Base-by-base conservation (phyloP, 768 basidiomycete genomes). In the Mycena floridula region DNA sequence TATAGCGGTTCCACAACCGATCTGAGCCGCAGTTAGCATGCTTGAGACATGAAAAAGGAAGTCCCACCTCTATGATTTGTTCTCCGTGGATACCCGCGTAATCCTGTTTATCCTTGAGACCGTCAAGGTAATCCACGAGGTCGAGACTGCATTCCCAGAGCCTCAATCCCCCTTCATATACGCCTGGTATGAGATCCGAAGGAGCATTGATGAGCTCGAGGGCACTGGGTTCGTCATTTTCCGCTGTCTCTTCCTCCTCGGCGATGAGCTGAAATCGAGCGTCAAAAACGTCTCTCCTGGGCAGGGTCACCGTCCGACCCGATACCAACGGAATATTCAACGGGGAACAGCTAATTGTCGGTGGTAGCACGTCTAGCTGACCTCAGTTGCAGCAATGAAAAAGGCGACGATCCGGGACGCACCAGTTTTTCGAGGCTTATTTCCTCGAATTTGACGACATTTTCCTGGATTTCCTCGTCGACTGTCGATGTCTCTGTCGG, bases 61-160 rank as follows among this genome's bases (percentile, higher is more conserved):
- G 41, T n/a, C 73, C 25, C 48, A 88, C 93, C 78, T 94, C 94
- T 9, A 94, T 56, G 8, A 89, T 62, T 13, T 72, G 70, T 53
- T 73, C 77, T 1, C 83, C 85, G 25, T 52, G 43, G n/a, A n/a
- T n/a, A n/a, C n/a, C n/a, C n/a, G n/a, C n/a, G 36, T 65, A 55
- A 26, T 55, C 57, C 23, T 53, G 38, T 4, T 46, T 42, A 23
- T 53, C 53, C 16, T 56, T 54, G 37, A 70, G 48, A 18, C 61
- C 54, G 44, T 72, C 66, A 11, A 89, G 66, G 52, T 82, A 85
- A 25, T 77, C 71, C 0, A 87, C 88, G 2, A 98, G 70, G 60
- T 98, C 95, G 12, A 93, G 63, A 39, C 89, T 87, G 52, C 91
- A 95, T 61, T 99, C 95, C 95, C 95, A 99, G 2, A 93, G 97